A percentile compares a stretch with the other conserved stretches of the same genome.
These are phyloP conservation scores for Quambalaria eucalypti DNA, from an alignment of 1,284 basidiomycete genomes.

Conservation along the genomic window DNA sequence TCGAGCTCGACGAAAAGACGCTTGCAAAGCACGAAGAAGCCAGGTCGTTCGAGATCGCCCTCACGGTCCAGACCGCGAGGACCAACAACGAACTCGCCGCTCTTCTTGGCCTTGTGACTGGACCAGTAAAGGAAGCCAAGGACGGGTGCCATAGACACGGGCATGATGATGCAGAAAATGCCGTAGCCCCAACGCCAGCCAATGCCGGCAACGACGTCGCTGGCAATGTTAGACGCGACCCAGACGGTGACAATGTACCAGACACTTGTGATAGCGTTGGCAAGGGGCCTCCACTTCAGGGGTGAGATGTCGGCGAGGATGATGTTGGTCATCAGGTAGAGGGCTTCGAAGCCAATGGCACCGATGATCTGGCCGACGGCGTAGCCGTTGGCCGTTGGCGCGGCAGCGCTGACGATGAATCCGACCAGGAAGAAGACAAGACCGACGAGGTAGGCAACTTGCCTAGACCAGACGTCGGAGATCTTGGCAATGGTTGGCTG, in stretches of 20 bases:
- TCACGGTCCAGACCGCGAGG: neutral
- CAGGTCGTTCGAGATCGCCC: neutral
- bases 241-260: constrained; percentile 9
- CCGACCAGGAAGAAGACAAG: neutral
- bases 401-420: neutral
- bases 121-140: neutral
- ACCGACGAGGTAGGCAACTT: neutral
- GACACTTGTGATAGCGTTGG: constrained; percentile 8
- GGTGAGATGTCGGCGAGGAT: constrained; percentile 23
- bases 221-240: constrained; percentile 16
- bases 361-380: constrained; percentile 11
- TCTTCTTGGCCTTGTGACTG: neutral
- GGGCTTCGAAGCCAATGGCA: constrained; percentile 11
- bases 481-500: neutral
- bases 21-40: neutral
- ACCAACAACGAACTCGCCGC: neutral
- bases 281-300: constrained; percentile 13
- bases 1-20: neutral
- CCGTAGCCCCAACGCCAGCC: constrained; percentile 10
- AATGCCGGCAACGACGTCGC: constrained; percentile 24
- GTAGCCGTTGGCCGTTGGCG: constrained; percentile 4
- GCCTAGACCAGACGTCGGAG: neutral
- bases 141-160: neutral
- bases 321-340: constrained; percentile 24
- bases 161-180: neutral